Percentiles rank a stretch among this genome's conserved stretches.
Conservation (phyloP, 495 filamentous ascomycete genomes). For the Pyrenopolyporus hunteri region DNA sequence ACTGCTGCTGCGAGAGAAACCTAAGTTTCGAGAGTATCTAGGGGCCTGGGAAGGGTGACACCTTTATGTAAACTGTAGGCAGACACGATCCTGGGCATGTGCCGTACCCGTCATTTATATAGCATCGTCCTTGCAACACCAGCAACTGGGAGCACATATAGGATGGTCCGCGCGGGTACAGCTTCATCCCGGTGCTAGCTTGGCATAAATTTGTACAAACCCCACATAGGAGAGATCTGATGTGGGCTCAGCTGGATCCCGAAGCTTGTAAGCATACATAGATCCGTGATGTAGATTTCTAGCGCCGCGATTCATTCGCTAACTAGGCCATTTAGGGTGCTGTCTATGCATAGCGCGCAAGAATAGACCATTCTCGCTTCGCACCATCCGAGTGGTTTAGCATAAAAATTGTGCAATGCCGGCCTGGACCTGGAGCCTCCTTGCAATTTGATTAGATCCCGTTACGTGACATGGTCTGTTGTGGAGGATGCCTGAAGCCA, state of each 20-base stretch:
- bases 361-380: not conserved
- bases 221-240: not conserved
- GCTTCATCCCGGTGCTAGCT: conserved; percentile 11
- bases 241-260: not conserved
- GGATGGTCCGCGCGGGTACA: not conserved
- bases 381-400: conserved; percentile 4
- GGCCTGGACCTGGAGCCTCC: not conserved
- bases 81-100: not conserved
- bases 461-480: not conserved
- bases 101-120: conserved; percentile 9
- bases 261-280: not conserved
- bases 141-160: not conserved
- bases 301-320: conserved; percentile 6
- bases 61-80: not conserved
- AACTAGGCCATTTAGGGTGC: not conserved
- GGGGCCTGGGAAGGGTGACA: not conserved
- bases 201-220: conserved; percentile 21
- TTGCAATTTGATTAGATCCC: not conserved
- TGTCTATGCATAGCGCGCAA: not conserved
- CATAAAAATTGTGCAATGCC: conserved; percentile 16
- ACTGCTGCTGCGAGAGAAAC: not conserved
- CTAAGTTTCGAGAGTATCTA: not conserved
- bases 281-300: conserved; percentile 1
- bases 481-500: not conserved
- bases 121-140: not conserved